Evolutionary conservation across 116 monocot species (phyloP).

Genomic region (Iris pallida): DNA sequence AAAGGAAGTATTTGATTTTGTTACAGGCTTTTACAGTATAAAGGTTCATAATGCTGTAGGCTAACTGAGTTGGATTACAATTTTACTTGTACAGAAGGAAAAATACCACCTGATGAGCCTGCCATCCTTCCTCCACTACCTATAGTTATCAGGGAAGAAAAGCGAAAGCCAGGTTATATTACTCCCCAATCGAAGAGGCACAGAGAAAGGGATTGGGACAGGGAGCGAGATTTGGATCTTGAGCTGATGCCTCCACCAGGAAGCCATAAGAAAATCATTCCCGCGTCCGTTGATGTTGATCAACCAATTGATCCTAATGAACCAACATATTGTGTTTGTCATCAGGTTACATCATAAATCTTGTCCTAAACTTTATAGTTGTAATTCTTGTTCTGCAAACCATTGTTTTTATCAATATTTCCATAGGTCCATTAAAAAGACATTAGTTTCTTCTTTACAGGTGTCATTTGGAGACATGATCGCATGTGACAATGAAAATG

Average conservation of each 20-base stretch:
- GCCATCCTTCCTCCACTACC: slow-evolving; percentile 78
- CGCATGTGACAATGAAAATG: slow-evolving; percentile 98
- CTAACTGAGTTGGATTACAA: neutral
- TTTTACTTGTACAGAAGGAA: slow-evolving; percentile 54
- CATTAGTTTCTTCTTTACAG: slow-evolving; percentile 29
- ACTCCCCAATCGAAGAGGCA: slow-evolving; percentile 79
- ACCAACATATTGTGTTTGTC: slow-evolving; percentile 93
- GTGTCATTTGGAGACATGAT: slow-evolving; percentile 99
- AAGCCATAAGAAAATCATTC: slow-evolving; percentile 66
- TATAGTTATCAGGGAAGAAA: slow-evolving; percentile 65
- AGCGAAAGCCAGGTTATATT: slow-evolving; percentile 48
- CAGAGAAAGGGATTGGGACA: slow-evolving; percentile 83
- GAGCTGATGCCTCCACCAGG: slow-evolving; percentile 96
- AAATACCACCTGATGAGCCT: slow-evolving; percentile 83
- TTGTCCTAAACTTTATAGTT: neutral
- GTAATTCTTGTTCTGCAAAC: neutral
- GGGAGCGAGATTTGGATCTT: slow-evolving; percentile 79
- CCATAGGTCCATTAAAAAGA: neutral
- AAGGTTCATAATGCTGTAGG: neutral
- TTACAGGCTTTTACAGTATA: too few species aligned
- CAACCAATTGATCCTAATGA: slow-evolving; percentile 98
- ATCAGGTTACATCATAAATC: slow-evolving; percentile 63
- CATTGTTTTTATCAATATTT: neutral
- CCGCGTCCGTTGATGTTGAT: slow-evolving; percentile 60
- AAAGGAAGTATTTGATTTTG: too few species aligned